These are phyloP conservation scores for Botryotinia convoluta DNA, from an alignment of 2,329 filamentous ascomycete genomes.

Conservation along the genomic window DNA sequence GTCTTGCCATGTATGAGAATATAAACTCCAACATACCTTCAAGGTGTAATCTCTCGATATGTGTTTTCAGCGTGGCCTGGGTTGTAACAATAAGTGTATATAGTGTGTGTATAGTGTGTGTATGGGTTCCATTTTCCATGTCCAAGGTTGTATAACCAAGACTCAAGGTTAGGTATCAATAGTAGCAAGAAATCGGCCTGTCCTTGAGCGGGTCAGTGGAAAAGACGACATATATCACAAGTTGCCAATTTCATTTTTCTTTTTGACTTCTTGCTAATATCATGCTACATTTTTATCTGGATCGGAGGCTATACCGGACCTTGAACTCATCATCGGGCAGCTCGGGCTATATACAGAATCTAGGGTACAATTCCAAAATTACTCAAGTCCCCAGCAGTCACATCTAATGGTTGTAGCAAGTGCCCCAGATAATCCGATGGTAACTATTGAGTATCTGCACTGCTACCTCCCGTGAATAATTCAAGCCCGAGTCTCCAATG, in stretches of 20 bases:
- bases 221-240: neutral
- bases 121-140: neutral
- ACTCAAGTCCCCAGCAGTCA: neutral
- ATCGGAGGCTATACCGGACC: too few species aligned
- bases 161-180: neutral
- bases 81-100: neutral
- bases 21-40: neutral
- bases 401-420: neutral
- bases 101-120: neutral
- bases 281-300: neutral
- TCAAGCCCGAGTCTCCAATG: neutral
- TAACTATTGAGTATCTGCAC: neutral
- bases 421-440: neutral
- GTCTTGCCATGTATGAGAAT: neutral
- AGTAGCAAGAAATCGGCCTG: neutral
- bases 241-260: neutral
- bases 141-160: neutral
- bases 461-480: neutral
- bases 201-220: neutral
- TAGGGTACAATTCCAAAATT: neutral
- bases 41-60: neutral
- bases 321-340: too few species aligned
- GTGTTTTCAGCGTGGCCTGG: rapidly evolving
- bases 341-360: too few species aligned
- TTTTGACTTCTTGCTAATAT: neutral